These are phyloP conservation scores for Xylaria sp. DNA, from an alignment of 2,329 filamentous ascomycete genomes.

Conservation along the genomic window DNA sequence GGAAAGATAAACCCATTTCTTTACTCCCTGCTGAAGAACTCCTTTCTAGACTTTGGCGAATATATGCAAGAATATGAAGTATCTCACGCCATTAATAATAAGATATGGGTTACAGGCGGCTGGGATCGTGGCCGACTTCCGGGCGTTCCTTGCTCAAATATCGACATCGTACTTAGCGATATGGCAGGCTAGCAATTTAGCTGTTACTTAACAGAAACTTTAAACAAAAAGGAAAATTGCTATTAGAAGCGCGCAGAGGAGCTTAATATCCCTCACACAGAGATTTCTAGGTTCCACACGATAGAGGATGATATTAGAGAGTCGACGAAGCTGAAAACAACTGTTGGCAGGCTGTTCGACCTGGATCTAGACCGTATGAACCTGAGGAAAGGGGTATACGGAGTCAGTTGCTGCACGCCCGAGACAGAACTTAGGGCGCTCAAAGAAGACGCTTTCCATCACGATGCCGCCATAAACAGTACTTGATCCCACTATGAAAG, in stretches of 20 bases:
- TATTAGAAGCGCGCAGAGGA: neutral
- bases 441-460: conserved; percentile 26
- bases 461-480: conserved; percentile 24
- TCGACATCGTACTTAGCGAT: too few relatives aligned
- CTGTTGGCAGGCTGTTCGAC: neutral
- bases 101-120: too few relatives aligned
- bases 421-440: conserved; percentile 19
- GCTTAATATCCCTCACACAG: neutral
- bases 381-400: conserved; percentile 24
- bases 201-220: too few relatives aligned
- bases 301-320: neutral
- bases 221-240: too few relatives aligned
- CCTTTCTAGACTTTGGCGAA: too few relatives aligned
- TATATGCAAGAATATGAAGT: too few relatives aligned
- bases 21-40: too few relatives aligned
- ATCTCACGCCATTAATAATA: too few relatives aligned
- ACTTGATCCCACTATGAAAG: conserved; percentile 25
- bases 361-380: conserved; percentile 25
- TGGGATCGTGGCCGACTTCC: too few relatives aligned
- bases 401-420: conserved; percentile 13
- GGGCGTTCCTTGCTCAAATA: too few relatives aligned
- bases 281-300: neutral
- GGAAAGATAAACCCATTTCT: too few relatives aligned
- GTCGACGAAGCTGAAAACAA: neutral
- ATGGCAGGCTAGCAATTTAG: too few relatives aligned